Conservation (phyloP, 2,329 filamentous ascomycete genomes). For the Penicillium sp. region DNA sequence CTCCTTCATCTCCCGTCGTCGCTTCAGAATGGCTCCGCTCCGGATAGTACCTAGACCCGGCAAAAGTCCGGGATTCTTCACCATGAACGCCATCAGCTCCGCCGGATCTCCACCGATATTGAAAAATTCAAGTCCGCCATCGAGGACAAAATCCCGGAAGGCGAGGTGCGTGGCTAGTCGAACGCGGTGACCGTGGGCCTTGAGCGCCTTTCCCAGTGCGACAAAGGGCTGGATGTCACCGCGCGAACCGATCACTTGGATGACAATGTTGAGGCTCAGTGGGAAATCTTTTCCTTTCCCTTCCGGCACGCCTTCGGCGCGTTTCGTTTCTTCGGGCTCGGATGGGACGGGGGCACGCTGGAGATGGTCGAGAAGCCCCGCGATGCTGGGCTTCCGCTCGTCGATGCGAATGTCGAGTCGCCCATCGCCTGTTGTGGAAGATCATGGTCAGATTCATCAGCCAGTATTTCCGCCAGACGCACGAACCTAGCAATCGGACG, state of each 20-base stretch:
- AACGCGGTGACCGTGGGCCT: constrained; percentile 69
- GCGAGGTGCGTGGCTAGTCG: constrained; percentile 69
- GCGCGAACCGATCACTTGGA: constrained; percentile 71
- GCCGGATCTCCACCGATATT: constrained; percentile 70
- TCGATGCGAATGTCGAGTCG: constrained; percentile 24
- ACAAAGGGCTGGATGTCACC: constrained; percentile 76
- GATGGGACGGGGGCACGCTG: constrained; percentile 11
- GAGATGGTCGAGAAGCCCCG: constrained; percentile 18
- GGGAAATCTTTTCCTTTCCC: constrained; percentile 16
- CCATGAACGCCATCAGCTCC: constrained; percentile 83
- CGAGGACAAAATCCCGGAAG: constrained; percentile 66
- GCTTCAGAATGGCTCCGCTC: constrained; percentile 72
- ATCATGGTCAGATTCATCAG: not conserved
- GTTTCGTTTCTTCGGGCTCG: constrained; percentile 9
- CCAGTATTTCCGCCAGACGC: not conserved
- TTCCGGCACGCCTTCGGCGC: not conserved
- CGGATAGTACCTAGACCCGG: constrained; percentile 73
- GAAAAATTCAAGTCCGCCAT: constrained; percentile 73
- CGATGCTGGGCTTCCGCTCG: constrained; percentile 20
- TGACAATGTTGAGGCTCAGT: constrained; percentile 58
- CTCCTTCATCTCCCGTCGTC: constrained; percentile 72
- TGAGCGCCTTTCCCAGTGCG: constrained; percentile 64
- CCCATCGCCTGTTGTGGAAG: constrained; percentile 18
- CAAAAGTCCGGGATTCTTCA: constrained; percentile 82
- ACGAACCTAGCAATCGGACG: constrained; percentile 16